These are phyloP conservation scores for Mycena capillaripes DNA, from an alignment of 768 basidiomycete species.

Conservation along the genomic window DNA sequence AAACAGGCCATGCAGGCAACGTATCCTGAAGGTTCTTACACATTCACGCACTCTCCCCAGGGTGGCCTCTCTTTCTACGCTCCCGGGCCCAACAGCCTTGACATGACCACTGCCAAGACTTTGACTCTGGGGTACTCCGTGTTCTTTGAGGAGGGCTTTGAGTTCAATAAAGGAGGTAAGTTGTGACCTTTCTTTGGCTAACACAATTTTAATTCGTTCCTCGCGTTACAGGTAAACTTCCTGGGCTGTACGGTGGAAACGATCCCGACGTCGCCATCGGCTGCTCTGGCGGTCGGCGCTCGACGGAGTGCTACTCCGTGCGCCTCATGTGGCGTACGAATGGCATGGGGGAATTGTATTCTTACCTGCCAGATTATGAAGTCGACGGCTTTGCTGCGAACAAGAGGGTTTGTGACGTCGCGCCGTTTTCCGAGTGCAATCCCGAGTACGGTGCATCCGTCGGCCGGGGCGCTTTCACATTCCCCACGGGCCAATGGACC, in stretches of 20 bases:
- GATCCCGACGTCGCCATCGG: slow-evolving; percentile 57
- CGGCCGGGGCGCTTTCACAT: slow-evolving; percentile 77
- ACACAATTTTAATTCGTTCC: too few species aligned
- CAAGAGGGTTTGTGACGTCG: slow-evolving; percentile 62
- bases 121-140: slow-evolving; percentile 74
- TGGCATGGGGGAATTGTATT: slow-evolving; percentile 77
- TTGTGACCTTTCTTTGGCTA: slow-evolving; percentile 51
- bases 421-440: slow-evolving; percentile 68
- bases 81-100: slow-evolving; percentile 64
- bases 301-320: slow-evolving; percentile 70
- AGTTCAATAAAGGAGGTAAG: slow-evolving; percentile 77
- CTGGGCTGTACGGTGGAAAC: slow-evolving; percentile 67
- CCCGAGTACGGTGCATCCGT: slow-evolving; percentile 76
- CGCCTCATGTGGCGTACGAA: slow-evolving; percentile 79
- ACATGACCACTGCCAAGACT: slow-evolving; percentile 74
- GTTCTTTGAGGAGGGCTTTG: slow-evolving; percentile 73
- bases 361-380: slow-evolving; percentile 71
- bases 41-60: slow-evolving; percentile 56
- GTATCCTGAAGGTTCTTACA: slow-evolving; percentile 72
- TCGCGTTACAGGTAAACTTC: too few species aligned
- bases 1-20: slow-evolving; percentile 64
- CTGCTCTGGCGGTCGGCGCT: slow-evolving; percentile 77
- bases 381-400: slow-evolving; percentile 58
- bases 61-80: slow-evolving; percentile 84
- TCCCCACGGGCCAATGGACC: slow-evolving; percentile 75